A percentile compares a stretch with the other conserved stretches of the same genome.
Evolutionary conservation across 495 filamentous ascomycete genomes (phyloP).

Genomic region (Ascodesmis nigricans): DNA sequence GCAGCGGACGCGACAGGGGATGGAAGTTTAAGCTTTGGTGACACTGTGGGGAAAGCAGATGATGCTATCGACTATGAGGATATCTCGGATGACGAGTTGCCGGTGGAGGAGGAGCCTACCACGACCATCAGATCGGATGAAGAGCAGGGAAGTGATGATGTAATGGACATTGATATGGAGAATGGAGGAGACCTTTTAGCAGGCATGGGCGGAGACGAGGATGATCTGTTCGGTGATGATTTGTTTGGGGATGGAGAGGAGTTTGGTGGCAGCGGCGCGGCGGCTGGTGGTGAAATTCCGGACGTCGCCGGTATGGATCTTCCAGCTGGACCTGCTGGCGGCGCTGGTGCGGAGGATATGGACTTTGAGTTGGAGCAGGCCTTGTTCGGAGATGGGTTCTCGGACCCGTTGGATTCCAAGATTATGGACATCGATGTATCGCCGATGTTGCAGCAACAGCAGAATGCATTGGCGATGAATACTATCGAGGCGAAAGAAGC

Average conservation of each 20-base stretch:
- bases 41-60: conserved; percentile 42
- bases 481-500: conserved; percentile 23
- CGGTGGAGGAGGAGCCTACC: conserved; percentile 36
- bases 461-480: no score
- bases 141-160: conserved; percentile 26
- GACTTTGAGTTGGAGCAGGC: conserved; percentile 23
- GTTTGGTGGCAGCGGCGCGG: neutral
- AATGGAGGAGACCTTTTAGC: conserved; percentile 26
- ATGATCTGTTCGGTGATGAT: conserved; percentile 37
- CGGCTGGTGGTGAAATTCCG: neutral
- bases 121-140: conserved; percentile 16
- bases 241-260: no score
- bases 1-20: conserved; percentile 11
- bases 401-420: no score
- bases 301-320: neutral
- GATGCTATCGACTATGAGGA: conserved; percentile 78
- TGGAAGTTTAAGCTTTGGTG: conserved; percentile 15
- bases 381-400: no score
- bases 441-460: no score
- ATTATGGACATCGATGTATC: no score
- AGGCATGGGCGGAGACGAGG: conserved; percentile 22
- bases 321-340: neutral
- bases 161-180: conserved; percentile 32
- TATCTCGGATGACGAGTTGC: conserved; percentile 49
- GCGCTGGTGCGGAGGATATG: conserved; percentile 13